Percentiles rank a stretch among this genome's conserved stretches.
Conservation (phyloP, 805 yeast genomes). For the Candida quercuum region DNA sequence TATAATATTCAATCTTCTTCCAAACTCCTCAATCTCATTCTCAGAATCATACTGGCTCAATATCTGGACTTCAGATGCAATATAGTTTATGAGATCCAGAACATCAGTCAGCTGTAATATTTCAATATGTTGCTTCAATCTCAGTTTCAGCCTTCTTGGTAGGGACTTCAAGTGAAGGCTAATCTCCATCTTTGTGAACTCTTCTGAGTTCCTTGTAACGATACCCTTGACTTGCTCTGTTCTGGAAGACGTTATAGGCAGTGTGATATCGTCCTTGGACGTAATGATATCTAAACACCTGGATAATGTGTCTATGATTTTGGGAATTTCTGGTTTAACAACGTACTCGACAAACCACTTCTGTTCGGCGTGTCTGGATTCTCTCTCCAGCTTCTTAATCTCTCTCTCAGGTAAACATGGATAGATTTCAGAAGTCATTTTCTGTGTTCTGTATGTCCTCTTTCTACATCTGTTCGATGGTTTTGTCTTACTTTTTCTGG, state of each 20-base stretch:
- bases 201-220: constrained; percentile 48
- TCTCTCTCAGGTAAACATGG: constrained; percentile 22
- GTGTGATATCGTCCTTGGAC: constrained; percentile 38
- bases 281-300: constrained; percentile 35
- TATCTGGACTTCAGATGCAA: constrained; percentile 16
- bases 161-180: constrained; percentile 31
- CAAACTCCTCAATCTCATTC: constrained; percentile 6
- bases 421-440: constrained; percentile 30
- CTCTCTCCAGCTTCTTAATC: constrained; percentile 5
- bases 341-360: constrained; percentile 44
- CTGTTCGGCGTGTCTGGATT: constrained; percentile 25
- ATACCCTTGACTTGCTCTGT: constrained; percentile 58
- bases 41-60: constrained; percentile 31
- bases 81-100: constrained; percentile 18
- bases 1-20: constrained; percentile 15
- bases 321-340: constrained; percentile 43
- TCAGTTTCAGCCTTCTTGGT: constrained; percentile 36
- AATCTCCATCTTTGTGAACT: constrained; percentile 43
- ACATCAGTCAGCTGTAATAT: not conserved
- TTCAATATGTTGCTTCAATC: constrained; percentile 28
- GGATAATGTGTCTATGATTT: constrained; percentile 37
- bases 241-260: constrained; percentile 53
- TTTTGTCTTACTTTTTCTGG: too few species aligned
- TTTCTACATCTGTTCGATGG: not conserved
- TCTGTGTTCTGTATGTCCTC: not conserved